phyloP scores from a whole-genome alignment of 192 early-diverging fungal genomes.

The Backusella luteola region DNA sequence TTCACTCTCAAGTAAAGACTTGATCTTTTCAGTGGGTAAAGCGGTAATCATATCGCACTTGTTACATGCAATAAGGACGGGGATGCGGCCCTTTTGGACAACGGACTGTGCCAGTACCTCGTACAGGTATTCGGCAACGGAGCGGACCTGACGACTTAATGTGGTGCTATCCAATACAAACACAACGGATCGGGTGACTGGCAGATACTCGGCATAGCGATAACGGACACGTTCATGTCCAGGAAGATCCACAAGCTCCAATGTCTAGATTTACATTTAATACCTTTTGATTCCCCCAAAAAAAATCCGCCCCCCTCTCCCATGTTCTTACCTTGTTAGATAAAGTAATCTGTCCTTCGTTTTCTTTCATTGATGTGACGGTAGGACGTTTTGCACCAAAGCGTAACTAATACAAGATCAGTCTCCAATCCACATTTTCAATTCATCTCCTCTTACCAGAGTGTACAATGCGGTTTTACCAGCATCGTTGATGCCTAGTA shows the following conservation, averaged over 20 bases:
- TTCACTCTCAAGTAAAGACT: constrained; percentile 70
- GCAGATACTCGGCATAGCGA: constrained; percentile 67
- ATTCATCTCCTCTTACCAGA: constrained; percentile 13
- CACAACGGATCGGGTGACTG: constrained; percentile 64
- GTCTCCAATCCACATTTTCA: not conserved
- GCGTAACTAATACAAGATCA: constrained; percentile 39
- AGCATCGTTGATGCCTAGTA: constrained; percentile 29
- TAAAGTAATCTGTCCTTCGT: constrained; percentile 54
- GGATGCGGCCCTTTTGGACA: constrained; percentile 55
- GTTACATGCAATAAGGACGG: constrained; percentile 79
- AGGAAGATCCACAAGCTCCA: constrained; percentile 80
- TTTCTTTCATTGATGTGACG: constrained; percentile 71
- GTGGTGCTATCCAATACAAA: constrained; percentile 81
- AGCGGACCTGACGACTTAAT: constrained; percentile 47
- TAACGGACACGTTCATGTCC: constrained; percentile 85
- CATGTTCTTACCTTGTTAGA: constrained; percentile 35
- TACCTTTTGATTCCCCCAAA: no score
- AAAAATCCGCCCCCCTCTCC: no score
- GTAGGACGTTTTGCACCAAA: constrained; percentile 49
- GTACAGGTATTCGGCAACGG: constrained; percentile 78
- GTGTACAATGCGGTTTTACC: constrained; percentile 38
- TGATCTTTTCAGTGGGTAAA: constrained; percentile 63
- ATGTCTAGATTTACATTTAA: constrained; percentile 12
- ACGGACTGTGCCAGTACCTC: constrained; percentile 70
- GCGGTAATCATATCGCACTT: constrained; percentile 78